These are phyloP conservation scores for Athelia psychrophila DNA, from an alignment of 1,284 basidiomycete genomes.

Conservation along the genomic window DNA sequence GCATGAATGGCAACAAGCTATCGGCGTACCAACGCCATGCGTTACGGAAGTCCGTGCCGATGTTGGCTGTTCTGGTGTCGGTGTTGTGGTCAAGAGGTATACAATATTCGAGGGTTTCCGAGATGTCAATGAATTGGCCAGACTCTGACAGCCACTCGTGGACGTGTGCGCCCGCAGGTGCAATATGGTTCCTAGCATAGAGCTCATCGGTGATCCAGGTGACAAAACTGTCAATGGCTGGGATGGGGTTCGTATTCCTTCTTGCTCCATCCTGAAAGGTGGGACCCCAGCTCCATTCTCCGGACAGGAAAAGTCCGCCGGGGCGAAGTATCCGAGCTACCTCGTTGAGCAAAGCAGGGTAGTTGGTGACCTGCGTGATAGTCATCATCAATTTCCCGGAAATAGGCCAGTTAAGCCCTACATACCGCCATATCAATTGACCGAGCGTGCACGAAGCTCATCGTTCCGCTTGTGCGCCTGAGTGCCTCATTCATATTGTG, in stretches of 20 bases:
- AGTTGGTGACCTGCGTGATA: slow-evolving; percentile 49
- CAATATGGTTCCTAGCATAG: slow-evolving; percentile 29
- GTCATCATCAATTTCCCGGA: slow-evolving; percentile 10
- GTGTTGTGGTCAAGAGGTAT: slow-evolving; percentile 52
- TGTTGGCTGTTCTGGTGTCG: slow-evolving; percentile 22
- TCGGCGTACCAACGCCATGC: slow-evolving; percentile 31
- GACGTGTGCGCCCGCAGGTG: slow-evolving; percentile 31
- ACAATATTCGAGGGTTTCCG: slow-evolving; percentile 22
- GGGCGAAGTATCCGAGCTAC: slow-evolving; percentile 57
- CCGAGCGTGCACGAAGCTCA: slow-evolving; percentile 66
- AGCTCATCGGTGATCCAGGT: slow-evolving; percentile 36
- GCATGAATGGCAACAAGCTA: slow-evolving; percentile 37
- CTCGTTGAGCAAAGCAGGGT: slow-evolving; percentile 48
- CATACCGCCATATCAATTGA: slow-evolving; percentile 55
- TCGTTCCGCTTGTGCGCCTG: slow-evolving; percentile 44
- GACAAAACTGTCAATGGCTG: slow-evolving; percentile 42
- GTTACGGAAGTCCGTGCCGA: slow-evolving; percentile 35
- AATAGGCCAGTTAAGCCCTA: slow-evolving; percentile 13
- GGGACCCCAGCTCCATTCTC: slow-evolving; percentile 51
- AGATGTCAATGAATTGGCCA: slow-evolving; percentile 37
- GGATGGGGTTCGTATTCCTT: slow-evolving; percentile 32
- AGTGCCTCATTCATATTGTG: slow-evolving; percentile 51
- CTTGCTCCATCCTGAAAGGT: slow-evolving; percentile 34
- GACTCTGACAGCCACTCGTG: slow-evolving; percentile 30
- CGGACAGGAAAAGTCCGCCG: slow-evolving; percentile 62